Base-by-base conservation (phyloP, 2,329 filamentous ascomycete genomes). In the Ophioceras dolichostomum region DNA sequence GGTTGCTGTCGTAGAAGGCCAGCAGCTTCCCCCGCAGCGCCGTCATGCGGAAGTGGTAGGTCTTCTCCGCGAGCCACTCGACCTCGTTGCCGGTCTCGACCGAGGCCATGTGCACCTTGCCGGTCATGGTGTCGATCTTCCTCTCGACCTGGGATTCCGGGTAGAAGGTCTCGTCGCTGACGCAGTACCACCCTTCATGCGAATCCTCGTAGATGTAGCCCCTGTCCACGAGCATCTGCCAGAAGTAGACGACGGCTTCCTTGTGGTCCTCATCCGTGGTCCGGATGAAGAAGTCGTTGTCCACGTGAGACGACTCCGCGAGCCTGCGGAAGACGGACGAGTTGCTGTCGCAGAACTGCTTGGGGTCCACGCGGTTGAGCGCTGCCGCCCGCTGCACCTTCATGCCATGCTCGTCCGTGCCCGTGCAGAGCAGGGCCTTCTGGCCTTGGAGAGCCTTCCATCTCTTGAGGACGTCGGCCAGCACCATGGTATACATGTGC, bases 81-180 rank as follows among this genome's bases (percentile, higher is more conserved):
- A 98, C 91, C 56, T 86, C 81, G 54, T 84, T 94, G 1, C 85
- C 87, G 3, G 87, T 94, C 63, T 95, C 91, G 34, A 75, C 71
- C 14, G 83, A 88, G 17, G 78, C 81, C 76, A 86, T 85, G 43
- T 83, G 78, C 50, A 85, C 88, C 46, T 78, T 73, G 3, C 91
- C 91, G 1, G 87, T 94, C 32, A 77, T 68, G 5, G 86, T 83
- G 46, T 88, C 82, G 27, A 91, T 62, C 36, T 77, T 73, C 31
- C 80, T 71, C 50, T 86, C 76, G 19, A 96, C 76, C 50, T 78
- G 65, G 6, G 76, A 74, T 37, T 80, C 72, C 0, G 89, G 86
- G 54, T 95, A 96, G 59, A 94, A 98, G 28, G 89, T 89, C 67
- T 98, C 91, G 56, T 98, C 91, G 55, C 84, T 87, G 38, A 98